Conservation (phyloP, 2,329 filamentous ascomycete species). For the Phialophora expanda region DNA sequence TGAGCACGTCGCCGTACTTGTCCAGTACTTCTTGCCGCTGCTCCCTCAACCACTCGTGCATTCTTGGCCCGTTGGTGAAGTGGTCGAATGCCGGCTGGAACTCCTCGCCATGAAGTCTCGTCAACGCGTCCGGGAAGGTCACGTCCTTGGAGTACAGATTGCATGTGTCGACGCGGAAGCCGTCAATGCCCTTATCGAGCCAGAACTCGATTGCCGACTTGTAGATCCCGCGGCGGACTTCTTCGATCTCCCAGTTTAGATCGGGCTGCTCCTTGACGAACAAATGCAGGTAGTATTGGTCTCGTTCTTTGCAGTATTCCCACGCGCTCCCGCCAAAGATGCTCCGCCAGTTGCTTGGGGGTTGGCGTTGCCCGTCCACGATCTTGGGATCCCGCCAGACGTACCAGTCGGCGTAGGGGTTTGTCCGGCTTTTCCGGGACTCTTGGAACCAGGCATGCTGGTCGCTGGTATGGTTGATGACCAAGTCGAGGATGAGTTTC, state of each 20-base stretch:
- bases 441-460: constrained; percentile 64
- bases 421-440: constrained; percentile 48
- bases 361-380: constrained; percentile 60
- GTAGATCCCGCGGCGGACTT: constrained; percentile 69
- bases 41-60: constrained; percentile 63
- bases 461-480: constrained; percentile 75
- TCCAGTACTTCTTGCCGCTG: constrained; percentile 59
- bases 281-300: constrained; percentile 72
- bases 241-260: constrained; percentile 75
- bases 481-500: constrained; percentile 74
- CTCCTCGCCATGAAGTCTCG: constrained; percentile 48
- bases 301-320: constrained; percentile 38
- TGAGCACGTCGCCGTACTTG: constrained; percentile 64
- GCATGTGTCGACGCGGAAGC: constrained; percentile 66
- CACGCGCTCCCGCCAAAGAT: constrained; percentile 47
- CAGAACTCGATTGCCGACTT: constrained; percentile 73
- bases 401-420: constrained; percentile 66
- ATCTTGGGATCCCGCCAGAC: constrained; percentile 67
- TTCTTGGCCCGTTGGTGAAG: constrained; percentile 59
- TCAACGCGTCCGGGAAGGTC: constrained; percentile 43
- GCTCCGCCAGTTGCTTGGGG: constrained; percentile 63
- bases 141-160: constrained; percentile 40
- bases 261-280: constrained; percentile 76
- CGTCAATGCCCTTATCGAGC: constrained; percentile 71
- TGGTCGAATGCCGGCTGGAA: constrained; percentile 61